Evolutionary conservation across 208 protist species (phyloP).

Genomic region (Trichomonas gallinae): DNA sequence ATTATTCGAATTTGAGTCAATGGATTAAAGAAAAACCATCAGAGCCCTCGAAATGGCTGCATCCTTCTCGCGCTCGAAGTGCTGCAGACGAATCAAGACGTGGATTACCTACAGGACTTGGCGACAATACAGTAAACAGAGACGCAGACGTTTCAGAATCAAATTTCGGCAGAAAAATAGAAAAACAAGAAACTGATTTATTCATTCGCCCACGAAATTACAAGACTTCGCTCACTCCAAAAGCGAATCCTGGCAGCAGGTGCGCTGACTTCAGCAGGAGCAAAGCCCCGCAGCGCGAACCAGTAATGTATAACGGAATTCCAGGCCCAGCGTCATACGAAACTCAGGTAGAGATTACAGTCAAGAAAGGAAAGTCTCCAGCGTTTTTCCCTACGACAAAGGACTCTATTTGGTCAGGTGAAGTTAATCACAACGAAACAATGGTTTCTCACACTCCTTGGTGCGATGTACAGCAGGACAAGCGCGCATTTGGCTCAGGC

Average conservation of each 20-base stretch:
- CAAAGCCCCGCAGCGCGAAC: background rate
- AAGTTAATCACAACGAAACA: background rate
- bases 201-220: background rate
- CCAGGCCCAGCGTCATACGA: background rate
- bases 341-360: background rate
- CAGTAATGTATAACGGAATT: background rate
- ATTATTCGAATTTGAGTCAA: background rate
- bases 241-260: background rate
- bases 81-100: background rate
- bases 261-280: background rate
- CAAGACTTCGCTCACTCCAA: background rate
- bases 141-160: background rate
- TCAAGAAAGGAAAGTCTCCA: background rate
- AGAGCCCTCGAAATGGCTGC: background rate
- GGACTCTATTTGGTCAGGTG: too few species aligned
- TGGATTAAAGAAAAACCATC: background rate
- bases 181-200: background rate
- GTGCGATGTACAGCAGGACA: background rate
- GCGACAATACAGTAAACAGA: background rate
- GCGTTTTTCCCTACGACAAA: background rate
- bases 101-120: background rate
- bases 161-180: background rate
- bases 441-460: background rate
- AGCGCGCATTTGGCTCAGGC: background rate
- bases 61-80: background rate